phyloP scores from a whole-genome alignment of 352 stramenopile species.

The Globisporangium recalcitrans region DNA sequence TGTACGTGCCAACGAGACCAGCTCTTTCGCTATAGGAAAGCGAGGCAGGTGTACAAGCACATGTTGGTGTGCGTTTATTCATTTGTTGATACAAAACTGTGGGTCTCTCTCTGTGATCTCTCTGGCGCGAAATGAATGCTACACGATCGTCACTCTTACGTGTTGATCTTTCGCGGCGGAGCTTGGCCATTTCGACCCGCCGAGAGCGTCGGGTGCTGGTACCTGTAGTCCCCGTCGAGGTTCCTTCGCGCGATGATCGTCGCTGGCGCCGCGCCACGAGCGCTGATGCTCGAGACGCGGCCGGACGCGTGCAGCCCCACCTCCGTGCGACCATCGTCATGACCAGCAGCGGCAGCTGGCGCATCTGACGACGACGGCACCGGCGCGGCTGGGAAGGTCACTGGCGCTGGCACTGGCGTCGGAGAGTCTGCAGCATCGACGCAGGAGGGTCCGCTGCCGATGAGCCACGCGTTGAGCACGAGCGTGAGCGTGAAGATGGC shows the following conservation, averaged over 20 bases:
- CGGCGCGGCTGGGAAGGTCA: neutral
- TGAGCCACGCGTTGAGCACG: constrained; percentile 27
- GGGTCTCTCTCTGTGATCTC: too few species aligned
- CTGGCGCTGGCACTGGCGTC: neutral
- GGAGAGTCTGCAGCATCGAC: neutral
- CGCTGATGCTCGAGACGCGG: neutral
- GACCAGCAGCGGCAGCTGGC: neutral
- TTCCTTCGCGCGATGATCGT: constrained; percentile 2
- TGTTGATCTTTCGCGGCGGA: constrained; percentile 8
- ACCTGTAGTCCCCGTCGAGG: constrained; percentile 2
- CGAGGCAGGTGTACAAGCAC: neutral
- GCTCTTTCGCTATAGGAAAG: too few species aligned
- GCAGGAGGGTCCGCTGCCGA: neutral
- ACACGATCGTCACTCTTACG: too few species aligned
- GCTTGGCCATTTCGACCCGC: neutral
- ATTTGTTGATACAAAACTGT: neutral
- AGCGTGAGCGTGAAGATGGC: constrained; percentile 39
- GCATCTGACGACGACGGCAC: neutral
- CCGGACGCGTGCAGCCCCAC: neutral
- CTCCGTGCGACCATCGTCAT: too few species aligned
- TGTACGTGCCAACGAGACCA: too few species aligned
- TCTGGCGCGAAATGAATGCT: too few species aligned
- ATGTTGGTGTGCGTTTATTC: neutral
- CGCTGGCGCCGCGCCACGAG: neutral
- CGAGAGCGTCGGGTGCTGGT: constrained; percentile 1